Percentiles rank a stretch among this genome's conserved stretches.
Conservation (phyloP, 2,329 filamentous ascomycete genomes). For the Chalaropsis ovoidea region DNA sequence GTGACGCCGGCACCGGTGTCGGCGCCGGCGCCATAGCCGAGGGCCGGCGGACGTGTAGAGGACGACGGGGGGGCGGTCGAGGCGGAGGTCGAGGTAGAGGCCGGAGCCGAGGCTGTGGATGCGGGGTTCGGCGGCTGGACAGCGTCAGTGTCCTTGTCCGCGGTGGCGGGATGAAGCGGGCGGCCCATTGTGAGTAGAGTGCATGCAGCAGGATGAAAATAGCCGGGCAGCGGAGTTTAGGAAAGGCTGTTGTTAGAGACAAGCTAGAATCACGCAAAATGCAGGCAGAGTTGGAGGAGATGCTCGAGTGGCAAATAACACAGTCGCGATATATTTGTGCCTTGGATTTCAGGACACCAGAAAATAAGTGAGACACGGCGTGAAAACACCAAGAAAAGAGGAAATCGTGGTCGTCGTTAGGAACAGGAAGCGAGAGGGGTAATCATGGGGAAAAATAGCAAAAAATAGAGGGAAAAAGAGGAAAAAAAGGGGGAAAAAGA, state of each 20-base stretch:
- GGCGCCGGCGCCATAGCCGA: slow-evolving; percentile 4
- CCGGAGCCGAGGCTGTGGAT: neutral
- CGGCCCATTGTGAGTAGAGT: slow-evolving; percentile 7
- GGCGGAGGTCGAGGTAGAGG: neutral
- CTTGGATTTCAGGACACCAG: slow-evolving; percentile 15
- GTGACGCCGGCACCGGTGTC: neutral
- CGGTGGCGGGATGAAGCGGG: neutral
- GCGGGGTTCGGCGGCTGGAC: neutral
- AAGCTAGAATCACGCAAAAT: neutral
- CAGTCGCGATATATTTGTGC: neutral
- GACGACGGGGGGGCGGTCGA: neutral
- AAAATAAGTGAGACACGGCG: slow-evolving; percentile 3
- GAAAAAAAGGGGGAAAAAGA: slow-evolving; percentile 13
- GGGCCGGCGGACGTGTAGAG: slow-evolving; percentile 2
- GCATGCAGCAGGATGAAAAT: neutral
- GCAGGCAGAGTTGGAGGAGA: neutral
- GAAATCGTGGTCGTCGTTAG: slow-evolving; percentile 22
- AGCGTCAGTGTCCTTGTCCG: neutral
- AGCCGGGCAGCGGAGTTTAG: too few species aligned
- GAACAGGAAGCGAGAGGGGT: slow-evolving; percentile 22
- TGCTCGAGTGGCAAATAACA: slow-evolving; percentile 1
- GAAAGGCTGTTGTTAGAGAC: neutral
- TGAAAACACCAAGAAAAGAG: neutral
- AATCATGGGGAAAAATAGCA: slow-evolving; percentile 2
- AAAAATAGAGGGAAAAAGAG: slow-evolving; percentile 28